Conservation (phyloP, 805 yeast genomes). For the Barnettozyma siamensis region DNA sequence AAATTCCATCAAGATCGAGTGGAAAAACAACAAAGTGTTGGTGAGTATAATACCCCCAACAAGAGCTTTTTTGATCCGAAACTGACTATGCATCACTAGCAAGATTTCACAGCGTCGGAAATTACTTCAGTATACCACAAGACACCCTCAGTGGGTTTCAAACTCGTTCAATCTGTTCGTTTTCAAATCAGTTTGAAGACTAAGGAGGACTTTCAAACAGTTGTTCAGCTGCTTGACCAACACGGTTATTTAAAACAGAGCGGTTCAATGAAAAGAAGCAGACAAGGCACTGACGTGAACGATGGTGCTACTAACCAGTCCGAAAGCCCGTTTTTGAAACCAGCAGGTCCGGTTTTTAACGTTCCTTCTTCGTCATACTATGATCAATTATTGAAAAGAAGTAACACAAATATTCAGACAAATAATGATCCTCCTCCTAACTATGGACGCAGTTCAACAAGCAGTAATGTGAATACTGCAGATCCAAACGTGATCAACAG, state of each 20-base stretch:
- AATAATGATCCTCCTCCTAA: too few relatives aligned
- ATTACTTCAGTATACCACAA: constrained; percentile 13
- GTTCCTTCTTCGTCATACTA: constrained; percentile 1
- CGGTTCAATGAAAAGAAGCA: not conserved
- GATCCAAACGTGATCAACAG: too few relatives aligned
- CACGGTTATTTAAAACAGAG: not conserved
- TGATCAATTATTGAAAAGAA: constrained; percentile 2
- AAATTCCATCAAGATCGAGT: constrained; percentile 12
- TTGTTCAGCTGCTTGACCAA: not conserved
- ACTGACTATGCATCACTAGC: too few relatives aligned
- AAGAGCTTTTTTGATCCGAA: too few relatives aligned
- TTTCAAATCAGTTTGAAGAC: constrained; percentile 12
- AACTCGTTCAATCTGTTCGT: constrained; percentile 4
- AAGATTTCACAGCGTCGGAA: constrained; percentile 6
- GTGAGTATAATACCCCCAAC: constrained; percentile 13
- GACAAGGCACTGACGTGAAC: too few relatives aligned
- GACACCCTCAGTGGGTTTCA: constrained; percentile 22
- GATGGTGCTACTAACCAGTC: not conserved
- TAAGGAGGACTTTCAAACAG: not conserved
- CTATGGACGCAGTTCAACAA: too few relatives aligned
- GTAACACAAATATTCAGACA: too few relatives aligned
- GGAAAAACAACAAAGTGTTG: constrained; percentile 16
- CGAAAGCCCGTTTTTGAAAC: not conserved
- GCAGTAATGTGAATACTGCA: too few relatives aligned
- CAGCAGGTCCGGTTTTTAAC: not conserved